Evolutionary conservation across 352 stramenopile genomes (phyloP), one percentile per base, ranked within the genome.

Genomic region (Phytophthora quininea): DNA sequence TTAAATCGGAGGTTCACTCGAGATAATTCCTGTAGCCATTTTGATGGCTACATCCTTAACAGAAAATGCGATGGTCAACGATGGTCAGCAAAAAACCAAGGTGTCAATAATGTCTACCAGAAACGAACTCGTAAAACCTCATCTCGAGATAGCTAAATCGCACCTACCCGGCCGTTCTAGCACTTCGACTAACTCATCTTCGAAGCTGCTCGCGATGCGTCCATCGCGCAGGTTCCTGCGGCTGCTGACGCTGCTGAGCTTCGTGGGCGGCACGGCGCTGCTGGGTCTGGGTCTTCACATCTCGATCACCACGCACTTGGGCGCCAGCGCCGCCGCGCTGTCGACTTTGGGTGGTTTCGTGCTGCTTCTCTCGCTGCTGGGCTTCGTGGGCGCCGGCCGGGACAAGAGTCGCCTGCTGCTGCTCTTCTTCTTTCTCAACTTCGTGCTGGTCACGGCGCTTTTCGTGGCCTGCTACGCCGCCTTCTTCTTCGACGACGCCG

Each of bases 361-460:
- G 9, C 64, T 88, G 50, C 48, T 90, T 48, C 74, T 92, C 30
- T 88, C 84, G 4, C 27, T 74, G 29, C 57, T 92, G 29, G 86
- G 86, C 3, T 91, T 92, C 42, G 64, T 88, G 0, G 86, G 84
- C 69, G 82, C 84, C 2, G 78, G 76, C 2, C 73, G 74, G 12
- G 84, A 90, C 67, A 94, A 91, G 66, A 91, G 81, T 48, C 70
- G 62, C 27, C 49, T 89, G 60, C 69, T 94, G 38, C 78, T 92
- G 75, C 48, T 84, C 58, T 94, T 81, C 69, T 94, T 94, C 75
- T 92, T 89, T 70, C 54, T 80, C 52, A 83, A 91, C 69, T 90
- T 94, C 38, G 46, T 87, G 51, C 73, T 94, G 31, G 63, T 85
- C 60, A 75, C 82, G 35, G 72, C 69, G 11, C 81, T 94, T 27